phyloP scores from a whole-genome alignment of 2,329 filamentous ascomycete genomes.

The Pezicula radicicola region DNA sequence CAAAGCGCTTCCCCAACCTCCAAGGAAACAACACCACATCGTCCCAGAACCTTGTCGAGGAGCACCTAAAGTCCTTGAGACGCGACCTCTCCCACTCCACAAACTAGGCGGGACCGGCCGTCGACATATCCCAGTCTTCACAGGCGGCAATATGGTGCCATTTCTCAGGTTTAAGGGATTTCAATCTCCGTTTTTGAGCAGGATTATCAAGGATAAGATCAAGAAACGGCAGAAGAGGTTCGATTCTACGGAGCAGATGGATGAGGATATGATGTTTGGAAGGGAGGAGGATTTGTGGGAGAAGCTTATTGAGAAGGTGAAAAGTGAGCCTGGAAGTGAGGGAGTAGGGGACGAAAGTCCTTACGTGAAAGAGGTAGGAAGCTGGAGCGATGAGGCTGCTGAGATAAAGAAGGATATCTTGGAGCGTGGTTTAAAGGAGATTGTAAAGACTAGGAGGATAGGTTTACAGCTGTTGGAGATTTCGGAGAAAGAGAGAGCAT shows the following conservation, averaged over 20 bases:
- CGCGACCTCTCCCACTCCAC: conserved; percentile 45
- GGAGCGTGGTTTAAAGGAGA: conserved; percentile 19
- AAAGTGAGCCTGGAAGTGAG: not conserved
- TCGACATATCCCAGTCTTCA: conserved; percentile 57
- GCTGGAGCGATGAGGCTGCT: conserved; percentile 1
- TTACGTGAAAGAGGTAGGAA: not conserved
- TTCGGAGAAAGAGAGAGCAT: conserved; percentile 42
- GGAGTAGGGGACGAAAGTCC: conserved; percentile 8
- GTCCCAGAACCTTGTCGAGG: conserved; percentile 23
- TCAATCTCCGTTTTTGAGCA: conserved; percentile 57
- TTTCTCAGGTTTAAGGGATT: conserved; percentile 67
- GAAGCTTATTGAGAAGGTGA: conserved; percentile 6
- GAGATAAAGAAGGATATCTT: not conserved
- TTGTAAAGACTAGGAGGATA: conserved; percentile 21
- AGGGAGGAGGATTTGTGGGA: conserved; percentile 48
- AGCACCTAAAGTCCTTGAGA: conserved; percentile 44
- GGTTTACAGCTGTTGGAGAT: conserved; percentile 41
- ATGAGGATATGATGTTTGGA: conserved; percentile 30
- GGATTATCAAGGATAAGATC: conserved; percentile 52
- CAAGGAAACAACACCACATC: conserved; percentile 6
- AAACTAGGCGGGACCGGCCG: conserved; percentile 46
- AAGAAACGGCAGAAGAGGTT: conserved; percentile 39
- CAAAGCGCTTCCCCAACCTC: conserved; percentile 4
- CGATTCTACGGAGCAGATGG: conserved; percentile 33
- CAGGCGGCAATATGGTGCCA: conserved; percentile 52